Conservation (phyloP, 1,284 basidiomycete genomes). For the Austroboletus novae-zelandiae region DNA sequence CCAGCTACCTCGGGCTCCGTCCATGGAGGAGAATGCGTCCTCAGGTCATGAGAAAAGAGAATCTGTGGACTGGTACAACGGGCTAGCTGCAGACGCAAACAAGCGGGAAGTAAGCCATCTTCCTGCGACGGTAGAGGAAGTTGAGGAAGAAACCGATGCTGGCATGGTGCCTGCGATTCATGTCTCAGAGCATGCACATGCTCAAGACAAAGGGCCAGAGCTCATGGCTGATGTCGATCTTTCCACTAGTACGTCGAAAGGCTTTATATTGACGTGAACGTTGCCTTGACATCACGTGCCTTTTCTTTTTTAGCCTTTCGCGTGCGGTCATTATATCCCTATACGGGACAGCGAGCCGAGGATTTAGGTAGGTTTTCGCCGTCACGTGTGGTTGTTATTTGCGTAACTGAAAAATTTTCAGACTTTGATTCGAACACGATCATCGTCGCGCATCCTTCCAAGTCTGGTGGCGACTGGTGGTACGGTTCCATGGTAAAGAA, state of each 20-base stretch:
- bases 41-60: conserved; percentile 59
- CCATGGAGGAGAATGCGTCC: conserved; percentile 27
- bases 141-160: conserved; percentile 47
- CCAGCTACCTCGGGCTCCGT: conserved; percentile 16
- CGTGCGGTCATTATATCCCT: conserved; percentile 79
- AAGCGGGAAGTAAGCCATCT: conserved; percentile 40
- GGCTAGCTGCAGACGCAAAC: conserved; percentile 74
- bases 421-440: conserved; percentile 84
- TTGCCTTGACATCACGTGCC: not conserved
- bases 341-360: conserved; percentile 81
- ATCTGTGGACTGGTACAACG: conserved; percentile 90
- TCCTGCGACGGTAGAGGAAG: conserved; percentile 56
- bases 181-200: conserved; percentile 44
- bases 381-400: not conserved
- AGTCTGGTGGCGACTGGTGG: conserved; percentile 89
- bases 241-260: conserved; percentile 45
- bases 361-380: conserved; percentile 62
- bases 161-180: conserved; percentile 53
- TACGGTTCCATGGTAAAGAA: conserved; percentile 74
- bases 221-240: conserved; percentile 79
- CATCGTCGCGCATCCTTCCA: conserved; percentile 81
- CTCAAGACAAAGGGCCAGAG: conserved; percentile 41
- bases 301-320: conserved; percentile 55
- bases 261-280: not conserved
- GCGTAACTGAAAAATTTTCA: conserved; percentile 27